Evolutionary conservation across 495 filamentous ascomycete genomes (phyloP).

Genomic region (Hyaloscypha bicolor): DNA sequence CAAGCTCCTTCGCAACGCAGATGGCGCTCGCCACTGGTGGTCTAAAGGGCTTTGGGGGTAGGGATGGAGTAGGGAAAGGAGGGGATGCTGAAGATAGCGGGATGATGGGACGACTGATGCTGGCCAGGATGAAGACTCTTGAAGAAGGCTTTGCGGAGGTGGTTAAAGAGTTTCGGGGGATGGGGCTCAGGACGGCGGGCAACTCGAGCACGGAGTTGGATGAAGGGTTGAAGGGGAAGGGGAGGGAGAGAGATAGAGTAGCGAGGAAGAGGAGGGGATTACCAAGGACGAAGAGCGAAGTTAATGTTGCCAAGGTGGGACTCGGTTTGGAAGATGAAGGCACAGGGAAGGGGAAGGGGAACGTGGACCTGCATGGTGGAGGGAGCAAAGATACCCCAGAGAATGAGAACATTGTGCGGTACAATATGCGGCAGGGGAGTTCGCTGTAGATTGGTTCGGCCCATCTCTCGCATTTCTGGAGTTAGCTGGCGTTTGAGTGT

Average conservation of each 20-base stretch:
- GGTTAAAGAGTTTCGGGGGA: conserved; percentile 79
- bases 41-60: conserved; percentile 34
- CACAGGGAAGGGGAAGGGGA: neutral
- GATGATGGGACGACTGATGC: conserved; percentile 76
- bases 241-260: conserved; percentile 18
- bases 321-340: neutral
- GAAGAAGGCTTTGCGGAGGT: conserved; percentile 86
- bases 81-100: conserved; percentile 58
- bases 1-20: conserved; percentile 79
- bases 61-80: conserved; percentile 12
- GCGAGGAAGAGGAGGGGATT: conserved; percentile 14
- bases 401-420: neutral
- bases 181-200: conserved; percentile 53
- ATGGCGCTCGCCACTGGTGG: conserved; percentile 69
- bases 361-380: neutral
- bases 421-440: neutral
- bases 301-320: neutral
- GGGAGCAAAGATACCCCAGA: neutral
- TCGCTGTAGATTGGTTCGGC: neutral
- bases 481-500: neutral
- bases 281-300: neutral
- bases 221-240: conserved; percentile 30
- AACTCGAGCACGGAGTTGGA: conserved; percentile 30
- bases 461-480: neutral
- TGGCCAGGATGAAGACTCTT: conserved; percentile 89